phyloP scores from a whole-genome alignment of 2,329 filamentous ascomycete genomes.

The Zasmidium angulare region DNA sequence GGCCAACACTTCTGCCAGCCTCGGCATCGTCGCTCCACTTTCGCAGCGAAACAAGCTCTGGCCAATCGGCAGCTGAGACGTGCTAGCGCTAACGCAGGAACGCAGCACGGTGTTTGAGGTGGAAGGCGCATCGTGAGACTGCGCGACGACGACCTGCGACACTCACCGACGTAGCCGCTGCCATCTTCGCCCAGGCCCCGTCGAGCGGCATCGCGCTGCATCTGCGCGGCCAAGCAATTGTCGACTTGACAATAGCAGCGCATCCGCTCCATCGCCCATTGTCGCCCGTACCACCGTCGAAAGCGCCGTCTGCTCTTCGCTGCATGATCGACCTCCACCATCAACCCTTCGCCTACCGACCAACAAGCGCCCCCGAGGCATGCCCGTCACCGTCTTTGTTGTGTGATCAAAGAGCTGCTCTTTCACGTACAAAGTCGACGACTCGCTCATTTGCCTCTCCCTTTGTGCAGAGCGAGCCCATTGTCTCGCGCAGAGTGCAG shows the following conservation, averaged over 20 bases:
- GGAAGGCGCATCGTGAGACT: too few relatives aligned
- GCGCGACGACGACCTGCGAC: neutral
- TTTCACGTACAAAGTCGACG: neutral
- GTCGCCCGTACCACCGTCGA: neutral
- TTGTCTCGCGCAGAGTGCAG: neutral
- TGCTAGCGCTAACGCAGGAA: neutral
- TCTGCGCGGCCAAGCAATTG: neutral
- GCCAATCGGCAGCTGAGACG: neutral
- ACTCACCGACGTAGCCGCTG: neutral
- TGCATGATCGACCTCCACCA: neutral
- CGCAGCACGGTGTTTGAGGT: neutral
- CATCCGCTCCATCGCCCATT: neutral
- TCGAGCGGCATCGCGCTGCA: neutral
- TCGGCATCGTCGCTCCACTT: neutral
- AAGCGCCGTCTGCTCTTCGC: neutral
- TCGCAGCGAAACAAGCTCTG: neutral
- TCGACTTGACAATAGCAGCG: neutral
- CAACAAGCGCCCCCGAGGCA: neutral
- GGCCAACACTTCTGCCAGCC: neutral
- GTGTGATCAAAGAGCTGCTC: neutral
- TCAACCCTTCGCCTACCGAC: neutral
- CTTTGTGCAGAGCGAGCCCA: neutral
- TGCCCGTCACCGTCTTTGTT: slow-evolving; percentile 9
- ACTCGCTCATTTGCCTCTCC: neutral
- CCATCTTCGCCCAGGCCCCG: neutral